Conservation (phyloP, 2,329 filamentous ascomycete species). For the Ambrosiella cleistominuta region DNA sequence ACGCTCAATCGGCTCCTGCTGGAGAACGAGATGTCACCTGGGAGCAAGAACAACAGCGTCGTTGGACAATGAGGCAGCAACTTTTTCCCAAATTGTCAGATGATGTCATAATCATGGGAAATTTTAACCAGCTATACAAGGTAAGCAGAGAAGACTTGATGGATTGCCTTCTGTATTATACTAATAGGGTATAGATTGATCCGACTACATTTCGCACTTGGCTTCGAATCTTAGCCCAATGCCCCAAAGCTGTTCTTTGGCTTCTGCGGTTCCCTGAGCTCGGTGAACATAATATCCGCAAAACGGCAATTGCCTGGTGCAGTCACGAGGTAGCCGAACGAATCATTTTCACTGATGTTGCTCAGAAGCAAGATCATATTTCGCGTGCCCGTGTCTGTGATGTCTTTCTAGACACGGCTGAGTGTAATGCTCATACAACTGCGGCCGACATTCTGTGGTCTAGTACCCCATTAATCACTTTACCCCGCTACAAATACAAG, state of each 20-base stretch:
- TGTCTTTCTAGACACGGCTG: conserved; percentile 88
- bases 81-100: conserved; percentile 71
- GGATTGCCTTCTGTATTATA: neutral
- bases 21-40: conserved; percentile 52
- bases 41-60: conserved; percentile 62
- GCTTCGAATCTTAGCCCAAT: conserved; percentile 71
- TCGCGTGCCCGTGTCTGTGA: conserved; percentile 81
- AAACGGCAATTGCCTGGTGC: conserved; percentile 70
- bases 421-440: conserved; percentile 96
- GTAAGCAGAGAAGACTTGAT: conserved; percentile 29
- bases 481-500: conserved; percentile 86
- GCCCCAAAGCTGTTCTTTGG: conserved; percentile 85
- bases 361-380: conserved; percentile 87
- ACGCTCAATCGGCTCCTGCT: conserved; percentile 72
- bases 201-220: conserved; percentile 91
- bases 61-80: conserved; percentile 88
- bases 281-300: conserved; percentile 68
- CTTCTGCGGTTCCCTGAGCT: conserved; percentile 90
- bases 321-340: conserved; percentile 68
- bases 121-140: conserved; percentile 99
- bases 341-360: conserved; percentile 90
- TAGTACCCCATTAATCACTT: conserved; percentile 77
- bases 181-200: conserved; percentile 50
- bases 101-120: conserved; percentile 78
- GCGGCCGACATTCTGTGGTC: conserved; percentile 94